Conservation (phyloP, 352 stramenopile genomes). For the Pythium aristosporum region DNA sequence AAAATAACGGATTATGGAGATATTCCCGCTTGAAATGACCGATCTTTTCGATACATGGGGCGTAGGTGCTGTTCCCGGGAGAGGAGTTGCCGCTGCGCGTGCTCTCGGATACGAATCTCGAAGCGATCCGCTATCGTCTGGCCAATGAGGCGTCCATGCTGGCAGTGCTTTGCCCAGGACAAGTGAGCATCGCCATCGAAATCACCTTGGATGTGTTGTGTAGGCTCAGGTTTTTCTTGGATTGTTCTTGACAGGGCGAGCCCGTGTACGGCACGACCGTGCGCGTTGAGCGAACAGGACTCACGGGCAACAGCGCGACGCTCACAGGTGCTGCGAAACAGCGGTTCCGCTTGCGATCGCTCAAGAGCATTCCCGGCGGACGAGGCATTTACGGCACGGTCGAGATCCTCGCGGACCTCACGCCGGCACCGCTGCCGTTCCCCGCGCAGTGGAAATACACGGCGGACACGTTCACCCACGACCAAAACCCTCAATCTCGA, state of each 20-base stretch:
- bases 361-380: constrained; percentile 25
- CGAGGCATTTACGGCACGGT: constrained; percentile 36
- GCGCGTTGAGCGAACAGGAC: constrained; percentile 61
- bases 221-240: background rate
- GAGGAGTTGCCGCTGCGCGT: constrained; percentile 75
- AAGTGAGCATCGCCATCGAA: constrained; percentile 25
- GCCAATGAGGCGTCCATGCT: constrained; percentile 47
- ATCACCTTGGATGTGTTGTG: background rate
- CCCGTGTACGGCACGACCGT: constrained; percentile 63
- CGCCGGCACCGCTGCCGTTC: constrained; percentile 46
- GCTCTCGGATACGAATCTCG: constrained; percentile 57
- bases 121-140: constrained; percentile 45
- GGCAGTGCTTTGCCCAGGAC: constrained; percentile 55
- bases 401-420: constrained; percentile 60
- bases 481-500: background rate
- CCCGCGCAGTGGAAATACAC: constrained; percentile 2
- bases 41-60: background rate
- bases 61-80: constrained; percentile 81
- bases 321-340: constrained; percentile 68
- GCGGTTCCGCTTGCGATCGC: constrained; percentile 50
- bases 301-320: constrained; percentile 38
- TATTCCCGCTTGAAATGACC: background rate
- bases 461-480: background rate
- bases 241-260: constrained; percentile 24
- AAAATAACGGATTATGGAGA: background rate